Evolutionary conservation across 2,329 filamentous ascomycete genomes (phyloP), one percentile per base, ranked within the genome.

Genomic region (Exophiala bonariae): DNA sequence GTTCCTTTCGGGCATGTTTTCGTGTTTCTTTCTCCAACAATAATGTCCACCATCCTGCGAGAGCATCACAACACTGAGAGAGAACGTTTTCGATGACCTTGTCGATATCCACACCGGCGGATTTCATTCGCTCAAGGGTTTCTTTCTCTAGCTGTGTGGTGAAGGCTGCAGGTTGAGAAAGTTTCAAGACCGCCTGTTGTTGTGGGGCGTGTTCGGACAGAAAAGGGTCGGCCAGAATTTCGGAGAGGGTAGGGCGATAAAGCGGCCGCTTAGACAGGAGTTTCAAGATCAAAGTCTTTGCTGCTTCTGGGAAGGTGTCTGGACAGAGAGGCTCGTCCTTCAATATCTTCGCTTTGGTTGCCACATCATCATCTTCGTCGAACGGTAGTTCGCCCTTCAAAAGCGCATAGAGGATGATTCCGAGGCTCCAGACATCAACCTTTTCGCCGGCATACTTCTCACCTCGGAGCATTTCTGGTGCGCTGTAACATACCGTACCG

Each of bases 401-500:
- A 56, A 93, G 73, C 31, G 91, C 88, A 67, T 89, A 93, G 34
- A 93, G 78, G 62, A 96, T 96, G 55, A 96, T 90, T 52, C 90
- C 90, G 64, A 91, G 87, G 68, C 92, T 97, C 93, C 93, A 99
- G 3, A 99, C 90, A 63, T 99, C 93, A 39, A 99, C 92, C 72
- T 96, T 97, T 72, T 96, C 90, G 19, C 90, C 92, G 0, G 91
- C 93, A 65, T 99, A 99, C 68, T 95, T 97, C 67, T 99, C 93
- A 31, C 91, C 93, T 67, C 93, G 96, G 32, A 99, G 78, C 93
- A 99, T 99, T 69, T 99, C 93, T 2, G 93, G 93, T 2, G 93
- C 93, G 44, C 90, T 96, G 69, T 99, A 99, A 72, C 92, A 97
- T 54, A 99, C 86, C 0, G 93, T 99, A 4, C 93, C 93, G 66